Evolutionary conservation across 1,284 basidiomycete species (phyloP).

Genomic region (Pterulicium gracile): DNA sequence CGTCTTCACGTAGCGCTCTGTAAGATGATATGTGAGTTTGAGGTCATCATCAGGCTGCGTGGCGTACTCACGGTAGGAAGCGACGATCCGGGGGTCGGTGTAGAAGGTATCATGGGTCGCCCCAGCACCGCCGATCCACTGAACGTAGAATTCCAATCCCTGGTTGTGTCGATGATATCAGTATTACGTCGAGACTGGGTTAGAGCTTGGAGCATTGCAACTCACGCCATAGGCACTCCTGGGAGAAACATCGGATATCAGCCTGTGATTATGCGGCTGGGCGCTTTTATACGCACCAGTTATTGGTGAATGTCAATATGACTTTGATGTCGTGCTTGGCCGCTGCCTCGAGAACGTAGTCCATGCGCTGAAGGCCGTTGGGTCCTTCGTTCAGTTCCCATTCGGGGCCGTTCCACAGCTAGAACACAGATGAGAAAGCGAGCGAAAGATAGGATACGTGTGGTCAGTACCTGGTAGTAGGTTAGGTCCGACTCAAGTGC

Average conservation of each 20-base stretch:
- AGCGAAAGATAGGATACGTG: not conserved
- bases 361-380: constrained; percentile 42
- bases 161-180: too few species aligned
- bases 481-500: constrained; percentile 33
- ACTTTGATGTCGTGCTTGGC: constrained; percentile 40
- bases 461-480: constrained; percentile 34
- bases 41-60: not conserved
- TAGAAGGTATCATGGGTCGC: constrained; percentile 42
- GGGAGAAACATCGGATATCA: constrained; percentile 4
- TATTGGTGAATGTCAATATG: constrained; percentile 44
- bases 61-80: constrained; percentile 34
- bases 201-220: too few species aligned
- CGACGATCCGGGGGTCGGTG: constrained; percentile 33
- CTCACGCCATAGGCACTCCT: not conserved
- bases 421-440: not conserved
- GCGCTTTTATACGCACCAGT: constrained; percentile 32
- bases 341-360: constrained; percentile 37
- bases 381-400: constrained; percentile 39
- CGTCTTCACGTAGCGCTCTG: constrained; percentile 41
- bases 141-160: constrained; percentile 39
- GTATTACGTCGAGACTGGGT: too few species aligned
- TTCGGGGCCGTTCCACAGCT: constrained; percentile 39
- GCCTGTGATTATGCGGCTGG: too few species aligned
- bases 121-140: constrained; percentile 35
- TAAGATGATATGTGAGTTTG: not conserved